A percentile compares a stretch with the other conserved stretches of the same genome.
phyloP scores from a whole-genome alignment of 495 filamentous ascomycete species.

The Melanomma pulvis-pyrius region DNA sequence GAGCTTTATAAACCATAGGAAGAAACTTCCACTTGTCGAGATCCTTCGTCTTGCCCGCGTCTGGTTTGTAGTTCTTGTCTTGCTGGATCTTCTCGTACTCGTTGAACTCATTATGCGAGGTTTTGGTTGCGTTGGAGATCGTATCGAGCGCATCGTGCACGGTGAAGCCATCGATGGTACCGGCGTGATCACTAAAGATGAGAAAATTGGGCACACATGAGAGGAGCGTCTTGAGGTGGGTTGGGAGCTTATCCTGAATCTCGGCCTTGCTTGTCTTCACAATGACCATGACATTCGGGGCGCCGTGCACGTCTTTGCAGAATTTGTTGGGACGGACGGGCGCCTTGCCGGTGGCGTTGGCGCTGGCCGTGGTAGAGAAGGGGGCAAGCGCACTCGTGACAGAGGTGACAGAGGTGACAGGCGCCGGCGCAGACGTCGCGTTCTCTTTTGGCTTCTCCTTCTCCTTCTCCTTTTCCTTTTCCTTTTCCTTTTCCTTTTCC shows the following conservation, averaged over 20 bases:
- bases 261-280: conserved; percentile 46
- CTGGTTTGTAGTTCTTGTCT: conserved; percentile 49
- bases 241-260: conserved; percentile 42
- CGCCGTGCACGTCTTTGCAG: conserved; percentile 31
- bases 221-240: conserved; percentile 56
- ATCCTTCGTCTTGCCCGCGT: conserved; percentile 55
- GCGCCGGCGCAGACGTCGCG: neutral
- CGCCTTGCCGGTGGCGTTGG: neutral
- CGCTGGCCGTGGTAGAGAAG: neutral
- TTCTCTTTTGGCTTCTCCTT: neutral
- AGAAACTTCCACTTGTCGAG: conserved; percentile 65
- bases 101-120: conserved; percentile 53
- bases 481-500: neutral
- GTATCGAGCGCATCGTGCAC: conserved; percentile 55
- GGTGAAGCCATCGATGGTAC: conserved; percentile 52
- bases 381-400: neutral
- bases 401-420: neutral
- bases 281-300: conserved; percentile 42
- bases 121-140: conserved; percentile 47
- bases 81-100: conserved; percentile 55
- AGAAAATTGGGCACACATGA: conserved; percentile 58
- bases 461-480: neutral
- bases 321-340: neutral
- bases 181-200: conserved; percentile 60
- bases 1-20: conserved; percentile 57